Evolutionary conservation across 495 filamentous ascomycete species (phyloP).

Genomic region (Aspergillus saccharolyticus): DNA sequence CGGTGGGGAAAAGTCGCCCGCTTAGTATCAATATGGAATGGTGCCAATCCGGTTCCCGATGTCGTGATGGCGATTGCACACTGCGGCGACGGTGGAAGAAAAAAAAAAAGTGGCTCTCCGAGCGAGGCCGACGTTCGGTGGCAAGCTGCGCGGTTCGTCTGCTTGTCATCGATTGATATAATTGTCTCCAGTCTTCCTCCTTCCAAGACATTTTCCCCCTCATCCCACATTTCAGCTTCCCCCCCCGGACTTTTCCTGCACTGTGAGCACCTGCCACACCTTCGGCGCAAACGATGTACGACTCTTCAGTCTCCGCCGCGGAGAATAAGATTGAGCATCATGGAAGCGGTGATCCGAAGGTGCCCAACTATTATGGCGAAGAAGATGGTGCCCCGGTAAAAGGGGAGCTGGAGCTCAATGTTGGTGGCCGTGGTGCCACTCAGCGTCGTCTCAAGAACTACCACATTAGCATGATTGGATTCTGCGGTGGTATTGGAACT

Average conservation of each 20-base stretch:
- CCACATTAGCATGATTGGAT: slow-evolving; percentile 38
- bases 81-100: not conserved
- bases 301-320: not conserved
- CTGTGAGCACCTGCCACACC: not conserved
- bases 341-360: not conserved
- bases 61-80: slow-evolving; percentile 3
- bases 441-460: slow-evolving; percentile 37
- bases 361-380: slow-evolving; percentile 9
- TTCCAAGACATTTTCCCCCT: not conserved
- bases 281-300: slow-evolving; percentile 2
- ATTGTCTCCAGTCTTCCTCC: not conserved
- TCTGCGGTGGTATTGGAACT: slow-evolving; percentile 51
- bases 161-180: not conserved
- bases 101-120: slow-evolving; percentile 1
- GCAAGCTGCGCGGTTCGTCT: not conserved
- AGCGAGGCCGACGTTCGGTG: slow-evolving; percentile 1
- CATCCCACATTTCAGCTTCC: not conserved
- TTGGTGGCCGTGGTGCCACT: slow-evolving; percentile 31
- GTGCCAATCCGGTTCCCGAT: slow-evolving; percentile 2
- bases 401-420: slow-evolving; percentile 31
- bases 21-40: not conserved
- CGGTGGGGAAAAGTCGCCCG: not conserved
- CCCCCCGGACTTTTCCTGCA: not conserved
- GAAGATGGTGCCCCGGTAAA: slow-evolving; percentile 22
- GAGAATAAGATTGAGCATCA: slow-evolving; percentile 1